A percentile compares a stretch with the other conserved stretches of the same genome.
phyloP scores from a whole-genome alignment of 441 rosid genomes.

The Pelargonium fulgidum region DNA sequence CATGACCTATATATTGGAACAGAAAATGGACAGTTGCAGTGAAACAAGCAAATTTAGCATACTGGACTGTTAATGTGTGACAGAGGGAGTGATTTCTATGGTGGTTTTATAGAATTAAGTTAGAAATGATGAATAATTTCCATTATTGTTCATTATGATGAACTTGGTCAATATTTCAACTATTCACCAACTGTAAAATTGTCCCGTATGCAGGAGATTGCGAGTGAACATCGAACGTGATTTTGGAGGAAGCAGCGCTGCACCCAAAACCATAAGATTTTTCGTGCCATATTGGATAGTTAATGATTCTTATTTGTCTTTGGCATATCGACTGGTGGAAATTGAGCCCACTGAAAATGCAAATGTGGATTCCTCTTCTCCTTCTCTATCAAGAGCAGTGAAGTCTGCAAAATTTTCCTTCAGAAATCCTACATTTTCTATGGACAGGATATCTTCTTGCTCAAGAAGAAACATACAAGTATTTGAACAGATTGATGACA shows the following conservation, averaged over 20 bases:
- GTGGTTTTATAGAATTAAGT: too few relatives aligned
- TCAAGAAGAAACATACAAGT: conserved; percentile 64
- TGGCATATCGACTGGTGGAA: conserved; percentile 85
- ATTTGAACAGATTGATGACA: conserved; percentile 84
- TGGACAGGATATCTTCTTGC: conserved; percentile 47
- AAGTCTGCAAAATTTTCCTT: conserved; percentile 57
- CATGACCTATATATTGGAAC: background rate
- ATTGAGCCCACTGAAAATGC: conserved; percentile 65
- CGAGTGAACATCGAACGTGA: conserved; percentile 92
- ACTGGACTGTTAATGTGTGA: too few relatives aligned
- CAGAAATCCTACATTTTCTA: conserved; percentile 45
- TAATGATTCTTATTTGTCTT: conserved; percentile 70
- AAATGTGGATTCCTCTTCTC: conserved; percentile 46
- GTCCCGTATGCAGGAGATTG: conserved; percentile 61
- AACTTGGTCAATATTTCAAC: background rate
- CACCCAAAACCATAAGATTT: conserved; percentile 78
- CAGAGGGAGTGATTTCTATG: too few relatives aligned
- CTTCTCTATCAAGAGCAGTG: conserved; percentile 55
- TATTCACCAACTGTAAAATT: conserved; percentile 14
- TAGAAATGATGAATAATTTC: background rate
- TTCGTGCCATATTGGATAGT: conserved; percentile 97
- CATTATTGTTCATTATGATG: background rate
- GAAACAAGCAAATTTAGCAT: background rate
- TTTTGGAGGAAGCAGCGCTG: conserved; percentile 81
- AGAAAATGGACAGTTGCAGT: background rate